Evolutionary conservation across 345 rosid genomes (phyloP), one percentile per base, ranked within the genome.

Genomic region (Toxicodendron radicans): DNA sequence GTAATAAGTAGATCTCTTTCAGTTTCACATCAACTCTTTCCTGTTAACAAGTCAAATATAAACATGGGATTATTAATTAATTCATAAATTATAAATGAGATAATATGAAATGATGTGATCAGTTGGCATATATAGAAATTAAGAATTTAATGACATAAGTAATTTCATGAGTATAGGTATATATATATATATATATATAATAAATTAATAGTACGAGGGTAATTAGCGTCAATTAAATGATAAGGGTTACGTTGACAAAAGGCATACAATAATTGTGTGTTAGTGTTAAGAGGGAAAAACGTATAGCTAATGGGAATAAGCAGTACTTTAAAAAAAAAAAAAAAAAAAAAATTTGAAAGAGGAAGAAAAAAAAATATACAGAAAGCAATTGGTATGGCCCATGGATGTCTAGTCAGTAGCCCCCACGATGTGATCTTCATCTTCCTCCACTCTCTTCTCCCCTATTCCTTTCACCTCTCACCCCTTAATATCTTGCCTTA

Each of bases 321-420:
- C 10, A 35, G 4, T 18, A 3, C 33, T 20, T 16, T 10, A 64
- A 64, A 32, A 27, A 41, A 24, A 17, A 7, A 52, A 68, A 7
- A 67, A 1, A 66, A 16, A 61, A 35, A 62, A 4, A 32, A 32
- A 32, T 4, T 35, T 0, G 12, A 59, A 60, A 45, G 75, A 66
- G 1, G 45, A 73, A 73, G 45, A 64, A 61, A 63, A 59, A 46
- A 54, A 23, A 59, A 35, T 67, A 21, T 13, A 74, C 14, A 56
- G 73, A 80, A 80, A 80, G 84, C 76, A 78, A 76, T 30, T 35
- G 23, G 51, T 67, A 72, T 81, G 88, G 85, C 83, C 90, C 90
- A 80, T 81, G 49, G 74, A 68, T 80, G 85, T 83, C 85, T 70
- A 68, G 49, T 75, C 67, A 23, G 45, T 52, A 77, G 80, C 78